These are phyloP conservation scores for Myxozyma neotropica DNA, from an alignment of 805 yeast genomes.

Conservation along the genomic window DNA sequence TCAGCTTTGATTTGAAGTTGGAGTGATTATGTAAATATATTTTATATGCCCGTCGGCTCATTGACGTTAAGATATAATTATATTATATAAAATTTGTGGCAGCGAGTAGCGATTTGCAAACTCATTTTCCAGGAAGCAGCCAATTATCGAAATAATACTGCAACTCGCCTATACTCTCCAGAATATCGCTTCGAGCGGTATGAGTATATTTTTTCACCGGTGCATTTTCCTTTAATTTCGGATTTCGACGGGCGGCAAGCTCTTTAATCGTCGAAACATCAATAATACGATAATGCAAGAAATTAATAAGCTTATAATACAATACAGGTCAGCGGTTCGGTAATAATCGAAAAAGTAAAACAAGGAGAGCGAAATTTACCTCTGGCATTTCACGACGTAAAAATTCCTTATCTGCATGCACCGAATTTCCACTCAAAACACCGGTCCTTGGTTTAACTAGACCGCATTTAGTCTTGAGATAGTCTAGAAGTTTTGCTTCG, in stretches of 20 bases:
- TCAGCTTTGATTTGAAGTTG: slow-evolving; percentile 2
- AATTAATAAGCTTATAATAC: slow-evolving; percentile 49
- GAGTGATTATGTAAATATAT: not conserved
- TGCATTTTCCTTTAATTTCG: slow-evolving; percentile 53
- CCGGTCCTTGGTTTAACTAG: slow-evolving; percentile 60
- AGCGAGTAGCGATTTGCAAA: no score
- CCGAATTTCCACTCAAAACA: slow-evolving; percentile 85
- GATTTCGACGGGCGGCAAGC: slow-evolving; percentile 75
- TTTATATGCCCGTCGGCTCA: no score
- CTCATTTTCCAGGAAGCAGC: slow-evolving; percentile 34
- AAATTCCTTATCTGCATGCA: slow-evolving; percentile 88
- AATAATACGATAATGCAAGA: slow-evolving; percentile 72
- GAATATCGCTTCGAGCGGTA: slow-evolving; percentile 85
- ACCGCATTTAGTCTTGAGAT: slow-evolving; percentile 52
- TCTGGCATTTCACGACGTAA: slow-evolving; percentile 81
- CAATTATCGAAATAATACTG: slow-evolving; percentile 74
- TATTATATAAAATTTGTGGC: no score
- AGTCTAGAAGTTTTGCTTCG: slow-evolving; percentile 63
- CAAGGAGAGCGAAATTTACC: no score
- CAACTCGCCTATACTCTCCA: slow-evolving; percentile 85
- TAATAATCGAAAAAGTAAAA: no score
- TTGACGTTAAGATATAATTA: no score
- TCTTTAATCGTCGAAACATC: slow-evolving; percentile 91
- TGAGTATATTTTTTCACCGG: slow-evolving; percentile 74
- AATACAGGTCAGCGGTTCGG: no score